These are phyloP conservation scores for Lophiotrema nucula DNA, from an alignment of 495 filamentous ascomycete species.

Conservation along the genomic window DNA sequence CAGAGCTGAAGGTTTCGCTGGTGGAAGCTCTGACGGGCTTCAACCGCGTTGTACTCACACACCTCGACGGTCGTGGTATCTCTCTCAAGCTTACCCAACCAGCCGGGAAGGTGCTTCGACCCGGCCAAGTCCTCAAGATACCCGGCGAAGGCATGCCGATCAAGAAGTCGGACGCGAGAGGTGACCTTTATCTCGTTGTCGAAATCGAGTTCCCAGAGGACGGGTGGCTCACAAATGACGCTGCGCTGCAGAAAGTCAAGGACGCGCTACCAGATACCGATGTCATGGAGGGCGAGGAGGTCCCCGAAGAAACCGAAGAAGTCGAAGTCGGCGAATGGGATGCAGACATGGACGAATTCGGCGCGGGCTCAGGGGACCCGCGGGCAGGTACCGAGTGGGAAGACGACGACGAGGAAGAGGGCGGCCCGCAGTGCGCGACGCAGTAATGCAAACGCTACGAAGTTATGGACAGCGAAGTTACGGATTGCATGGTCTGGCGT, in stretches of 20 bases:
- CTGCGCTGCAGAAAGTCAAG: conserved; percentile 62
- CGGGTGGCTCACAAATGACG: conserved; percentile 72
- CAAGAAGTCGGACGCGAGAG: conserved; percentile 78
- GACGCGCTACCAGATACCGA: conserved; percentile 66
- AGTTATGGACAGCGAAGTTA: background rate
- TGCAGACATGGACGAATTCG: conserved; percentile 75
- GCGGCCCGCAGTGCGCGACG: conserved; percentile 71
- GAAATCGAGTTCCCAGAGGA: conserved; percentile 86
- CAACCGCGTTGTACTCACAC: conserved; percentile 83
- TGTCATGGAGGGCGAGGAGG: conserved; percentile 40
- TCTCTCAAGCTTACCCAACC: conserved; percentile 67
- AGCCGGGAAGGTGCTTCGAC: conserved; percentile 70
- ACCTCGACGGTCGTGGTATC: conserved; percentile 92
- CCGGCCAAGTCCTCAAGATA: conserved; percentile 80
- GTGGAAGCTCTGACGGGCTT: conserved; percentile 86
- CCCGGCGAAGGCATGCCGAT: conserved; percentile 88
- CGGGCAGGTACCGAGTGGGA: conserved; percentile 73
- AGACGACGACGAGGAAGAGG: conserved; percentile 67
- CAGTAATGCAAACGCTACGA: conserved; percentile 61
- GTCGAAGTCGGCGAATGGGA: conserved; percentile 83
- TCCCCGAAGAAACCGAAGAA: conserved; percentile 73
- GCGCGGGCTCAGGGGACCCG: conserved; percentile 65
- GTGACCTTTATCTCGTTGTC: conserved; percentile 83
- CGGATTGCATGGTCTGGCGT: background rate
- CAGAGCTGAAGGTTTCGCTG: conserved; percentile 74